Evolutionary conservation across 1,284 basidiomycete species (phyloP).

Genomic region (Vanrija sp.): DNA sequence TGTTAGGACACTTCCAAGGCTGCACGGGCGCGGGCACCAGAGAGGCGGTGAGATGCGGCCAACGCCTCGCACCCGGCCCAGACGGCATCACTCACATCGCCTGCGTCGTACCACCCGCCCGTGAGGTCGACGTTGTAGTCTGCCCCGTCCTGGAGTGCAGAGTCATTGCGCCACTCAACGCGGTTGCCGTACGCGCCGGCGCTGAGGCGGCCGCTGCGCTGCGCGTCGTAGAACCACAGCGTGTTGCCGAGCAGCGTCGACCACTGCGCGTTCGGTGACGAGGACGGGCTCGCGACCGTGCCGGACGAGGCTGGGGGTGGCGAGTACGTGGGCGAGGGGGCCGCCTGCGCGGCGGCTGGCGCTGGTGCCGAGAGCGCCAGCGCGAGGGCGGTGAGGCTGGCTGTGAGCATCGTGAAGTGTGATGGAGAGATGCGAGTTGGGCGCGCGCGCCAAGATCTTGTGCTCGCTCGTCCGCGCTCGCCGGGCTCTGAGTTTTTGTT

Average conservation of each 20-base stretch:
- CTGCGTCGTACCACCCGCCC: slow-evolving; percentile 89
- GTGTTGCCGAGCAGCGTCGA: slow-evolving; percentile 69
- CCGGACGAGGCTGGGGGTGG: slow-evolving; percentile 60
- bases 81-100: slow-evolving; percentile 31
- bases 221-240: slow-evolving; percentile 86
- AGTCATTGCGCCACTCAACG: slow-evolving; percentile 81
- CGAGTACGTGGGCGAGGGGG: slow-evolving; percentile 33
- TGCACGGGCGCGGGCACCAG: background rate
- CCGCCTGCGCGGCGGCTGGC: slow-evolving; percentile 27
- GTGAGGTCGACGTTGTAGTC: slow-evolving; percentile 70
- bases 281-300: slow-evolving; percentile 52
- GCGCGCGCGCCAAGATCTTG: too few relatives aligned
- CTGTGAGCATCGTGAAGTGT: background rate
- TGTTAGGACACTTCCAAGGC: background rate
- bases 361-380: background rate
- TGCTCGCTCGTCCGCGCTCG: too few relatives aligned
- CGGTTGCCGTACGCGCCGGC: slow-evolving; percentile 57
- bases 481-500: too few relatives aligned
- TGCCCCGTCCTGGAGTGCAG: slow-evolving; percentile 68
- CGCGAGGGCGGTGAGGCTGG: background rate
- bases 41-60: too few relatives aligned
- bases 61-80: background rate
- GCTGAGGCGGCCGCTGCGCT: slow-evolving; percentile 73
- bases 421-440: background rate
- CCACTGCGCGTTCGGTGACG: slow-evolving; percentile 70